Evolutionary conservation across 305 asterid species (phyloP), one percentile per base, ranked within the genome.

Genomic region (Euphrasia arctica): DNA sequence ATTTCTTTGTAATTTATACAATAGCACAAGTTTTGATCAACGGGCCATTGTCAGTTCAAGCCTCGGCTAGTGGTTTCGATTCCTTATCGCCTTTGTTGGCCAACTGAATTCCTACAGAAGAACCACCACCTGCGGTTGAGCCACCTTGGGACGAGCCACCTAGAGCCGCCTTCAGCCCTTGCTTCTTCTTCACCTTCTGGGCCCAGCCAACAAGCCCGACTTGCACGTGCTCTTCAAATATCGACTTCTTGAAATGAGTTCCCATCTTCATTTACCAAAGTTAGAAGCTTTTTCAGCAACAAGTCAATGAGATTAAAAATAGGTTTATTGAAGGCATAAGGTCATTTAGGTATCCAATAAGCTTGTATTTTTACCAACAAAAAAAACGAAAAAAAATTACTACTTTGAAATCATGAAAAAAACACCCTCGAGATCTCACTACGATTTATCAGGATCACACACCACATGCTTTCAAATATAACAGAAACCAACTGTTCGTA

Each of bases 191-290:
- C 64, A 7, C 97, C 79, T 82, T 87, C 45, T 85, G 82, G 18
- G 90, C 93, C 98, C 97, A 92, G 3, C 90, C 95, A 6, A 85
- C 72, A n/a, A 92, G 86, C 54, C 97, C 90, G 9, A 15, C 90
- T 87, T 89, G 98, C 67, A 92, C 75, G 18, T 85, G 95, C 69
- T 84, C 96, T 0, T 89, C 94, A 39, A 92, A 92, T 75, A 92
- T 87, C 7, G 98, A 84, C 66, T 79, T 92, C 83, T 92, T 92
- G 85, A 85, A 92, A 76, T 85, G 73, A n/a, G 97, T 89, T 54
- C 98, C 98, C 98, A 92, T 92, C 98, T 92, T 32, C 70, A 45
- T 67, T 65, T 48, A 31, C 47, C 39, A 62, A 32, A 58, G 43
- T 39, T 1, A 39, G 13, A 59, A 32, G 47, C 34, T 49, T 50